Evolutionary conservation across 371 early-diverging fungal genomes (phyloP), one percentile per base, ranked within the genome.

Genomic region (Actinomortierella wolfii): DNA sequence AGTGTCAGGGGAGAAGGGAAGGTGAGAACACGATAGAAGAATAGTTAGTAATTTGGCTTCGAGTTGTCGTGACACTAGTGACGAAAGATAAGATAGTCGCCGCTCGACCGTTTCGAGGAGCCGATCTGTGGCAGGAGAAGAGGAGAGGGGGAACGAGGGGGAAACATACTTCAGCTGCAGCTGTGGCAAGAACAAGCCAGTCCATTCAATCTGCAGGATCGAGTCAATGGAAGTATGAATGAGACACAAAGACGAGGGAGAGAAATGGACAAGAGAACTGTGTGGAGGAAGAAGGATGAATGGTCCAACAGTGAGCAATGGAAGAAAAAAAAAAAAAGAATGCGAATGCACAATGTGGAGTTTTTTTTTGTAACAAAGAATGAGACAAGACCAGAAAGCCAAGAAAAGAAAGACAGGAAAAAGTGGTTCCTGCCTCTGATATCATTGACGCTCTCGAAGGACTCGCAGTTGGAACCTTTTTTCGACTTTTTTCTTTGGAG

Each of bases 101-200:
- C n/a, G n/a, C n/a, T n/a, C n/a, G n/a, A n/a, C n/a, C n/a, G n/a
- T n/a, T n/a, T n/a, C n/a, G n/a, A n/a, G n/a, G n/a, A n/a, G n/a
- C n/a, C n/a, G n/a, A n/a, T n/a, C 28, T 39, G 47, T 28, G 11
- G 13, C 29, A 47, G 6, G 49, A 57, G 47, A 29, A 29, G 54
- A 20, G 39, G 44, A 9, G 21, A 34, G 34, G 20, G 29, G 17
- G 6, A 18, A 1, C 11, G 34, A 34, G 34, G 11, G 34, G 15
- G 17, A 21, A 14, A 49, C 28, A 11, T 67, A 67, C 67, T 61
- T 67, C 67, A 21, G 67, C 57, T 28, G 67, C 67, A n/a, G 67
- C 67, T 18, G 54, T 57, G 7, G 54, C 40, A 25, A 67, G 67
- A 4, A 67, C 50, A 49, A 54, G 51, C 67, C 61, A 67, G 28